A percentile compares a stretch with the other conserved stretches of the same genome.
phyloP scores from a whole-genome alignment of 139 green algal genomes.

The Chlorella sp. region DNA sequence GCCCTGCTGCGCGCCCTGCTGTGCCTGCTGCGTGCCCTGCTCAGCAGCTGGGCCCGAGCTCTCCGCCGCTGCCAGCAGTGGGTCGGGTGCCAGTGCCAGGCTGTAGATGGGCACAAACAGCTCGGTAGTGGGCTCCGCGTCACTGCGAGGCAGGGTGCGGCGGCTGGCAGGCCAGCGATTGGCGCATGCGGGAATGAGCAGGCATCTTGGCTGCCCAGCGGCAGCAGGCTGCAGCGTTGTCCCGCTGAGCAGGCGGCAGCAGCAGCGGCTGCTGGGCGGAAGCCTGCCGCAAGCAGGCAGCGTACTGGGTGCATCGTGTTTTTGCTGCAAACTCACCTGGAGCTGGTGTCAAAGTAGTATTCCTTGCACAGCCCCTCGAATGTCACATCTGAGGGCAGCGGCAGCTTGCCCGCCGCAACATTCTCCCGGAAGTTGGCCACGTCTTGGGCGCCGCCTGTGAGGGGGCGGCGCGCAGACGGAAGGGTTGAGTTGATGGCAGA shows the following conservation, averaged over 20 bases:
- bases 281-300: too few relatives aligned
- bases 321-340: not conserved
- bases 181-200: too few relatives aligned
- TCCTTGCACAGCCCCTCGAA: conserved; percentile 37
- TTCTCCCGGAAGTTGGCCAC: conserved; percentile 38
- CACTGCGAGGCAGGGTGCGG: not conserved
- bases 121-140: not conserved
- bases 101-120: conserved; percentile 41
- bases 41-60: too few relatives aligned
- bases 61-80: too few relatives aligned
- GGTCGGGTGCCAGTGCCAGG: conserved; percentile 23
- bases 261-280: too few relatives aligned
- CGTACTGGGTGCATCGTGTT: not conserved
- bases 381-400: conserved; percentile 21
- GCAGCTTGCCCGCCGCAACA: conserved; percentile 4
- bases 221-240: too few relatives aligned
- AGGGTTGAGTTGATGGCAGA: too few relatives aligned
- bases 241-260: too few relatives aligned
- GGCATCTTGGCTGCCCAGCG: too few relatives aligned
- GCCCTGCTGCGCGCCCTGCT: too few relatives aligned
- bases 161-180: not conserved
- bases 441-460: conserved; percentile 23
- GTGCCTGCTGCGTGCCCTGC: too few relatives aligned
- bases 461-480: too few relatives aligned
- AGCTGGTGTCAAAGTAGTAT: conserved; percentile 26